Evolutionary conservation across 2,329 filamentous ascomycete species (phyloP), one percentile per base, ranked within the genome.

Genomic region (Fusarium nisikadoi): DNA sequence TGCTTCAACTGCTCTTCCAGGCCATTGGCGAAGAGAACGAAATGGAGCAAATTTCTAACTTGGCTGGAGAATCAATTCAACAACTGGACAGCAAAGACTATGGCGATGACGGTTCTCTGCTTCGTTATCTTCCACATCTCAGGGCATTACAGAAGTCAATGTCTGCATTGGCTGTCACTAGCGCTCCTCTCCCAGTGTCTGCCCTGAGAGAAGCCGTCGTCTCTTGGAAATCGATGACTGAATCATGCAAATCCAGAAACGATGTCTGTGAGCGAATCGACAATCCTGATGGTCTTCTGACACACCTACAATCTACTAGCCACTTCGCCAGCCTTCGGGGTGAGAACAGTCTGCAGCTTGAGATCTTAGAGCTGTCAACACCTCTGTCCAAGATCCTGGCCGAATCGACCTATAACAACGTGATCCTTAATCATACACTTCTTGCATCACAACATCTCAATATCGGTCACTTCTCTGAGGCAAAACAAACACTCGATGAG

Each of bases 261-360:
- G 82, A 87, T 6, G 70, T 90, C 12, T 81, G 83, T 29, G 76
- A 79, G 23, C 80, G 75, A 16, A 81, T 90, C 54, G 88, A 89
- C 65, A 84, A 88, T 59, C 81, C 87, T 0, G 79, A 85, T 2
- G 83, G 81, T 2, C 80, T 90, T 7, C 77, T 89, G 17, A 81
- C 82, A 17, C 85, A 87, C 50, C 81, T 90, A 4, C 83, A 85
- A 45, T 85, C 88, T 0, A 75, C 88, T 16, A 83, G 83, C 35
- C 85, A 89, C 52, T 85, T 88, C 36, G 82, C 86, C 9, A 85
- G 83, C 19, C 83, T 90, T 56, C 83, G 84, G 62, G 88, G 88
- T 29, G 82, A 86, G 27, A 83, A 84, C 42, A 76, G 78, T 3
- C 76, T 88, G 14, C 82, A 88, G 36, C 81, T 86, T 0, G 79